These are phyloP conservation scores for Aegilops umbellulata DNA, from an alignment of 176 grass and related monocot genomes.

Conservation along the genomic window DNA sequence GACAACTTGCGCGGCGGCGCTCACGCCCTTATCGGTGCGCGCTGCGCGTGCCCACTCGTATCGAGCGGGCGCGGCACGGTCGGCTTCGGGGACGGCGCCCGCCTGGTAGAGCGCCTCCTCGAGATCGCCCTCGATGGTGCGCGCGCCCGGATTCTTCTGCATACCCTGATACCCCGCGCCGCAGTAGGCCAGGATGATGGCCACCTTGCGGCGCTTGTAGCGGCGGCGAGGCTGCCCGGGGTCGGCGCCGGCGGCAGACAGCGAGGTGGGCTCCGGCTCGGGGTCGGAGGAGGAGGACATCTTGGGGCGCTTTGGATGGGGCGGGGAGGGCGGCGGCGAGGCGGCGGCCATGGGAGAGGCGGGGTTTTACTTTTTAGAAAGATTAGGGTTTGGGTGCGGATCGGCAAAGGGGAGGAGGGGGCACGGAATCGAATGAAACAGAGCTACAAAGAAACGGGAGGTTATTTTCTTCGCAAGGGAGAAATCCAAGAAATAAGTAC, in stretches of 20 bases:
- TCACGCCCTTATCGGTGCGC: conserved; percentile 94
- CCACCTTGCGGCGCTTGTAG: conserved; percentile 93
- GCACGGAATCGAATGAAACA: conserved; percentile 14
- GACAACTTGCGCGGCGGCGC: conserved; percentile 82
- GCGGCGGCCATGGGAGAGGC: conserved; percentile 41
- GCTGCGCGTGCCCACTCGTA: conserved; percentile 88
- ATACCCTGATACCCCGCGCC: conserved; percentile 94
- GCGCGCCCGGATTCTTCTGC: conserved; percentile 96
- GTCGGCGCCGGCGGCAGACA: conserved; percentile 36
- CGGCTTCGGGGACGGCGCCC: conserved; percentile 61
- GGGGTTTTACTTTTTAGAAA: conserved; percentile 34
- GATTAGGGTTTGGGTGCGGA: conserved; percentile 44
- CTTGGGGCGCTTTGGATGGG: conserved; percentile 66
- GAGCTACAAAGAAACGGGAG: neutral
- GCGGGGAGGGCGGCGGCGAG: conserved; percentile 57
- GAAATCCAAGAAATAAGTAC: neutral
- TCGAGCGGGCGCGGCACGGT: conserved; percentile 56
- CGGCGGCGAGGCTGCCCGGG: conserved; percentile 48
- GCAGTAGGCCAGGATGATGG: conserved; percentile 86
- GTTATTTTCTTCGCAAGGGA: neutral
- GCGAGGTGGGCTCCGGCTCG: conserved; percentile 22
- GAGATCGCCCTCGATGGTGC: conserved; percentile 91
- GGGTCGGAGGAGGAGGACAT: conserved; percentile 69
- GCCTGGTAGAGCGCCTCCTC: conserved; percentile 90
- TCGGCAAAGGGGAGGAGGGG: neutral